These are phyloP conservation scores for Globisporangium barbulae DNA, from an alignment of 352 stramenopile species.

Conservation along the genomic window DNA sequence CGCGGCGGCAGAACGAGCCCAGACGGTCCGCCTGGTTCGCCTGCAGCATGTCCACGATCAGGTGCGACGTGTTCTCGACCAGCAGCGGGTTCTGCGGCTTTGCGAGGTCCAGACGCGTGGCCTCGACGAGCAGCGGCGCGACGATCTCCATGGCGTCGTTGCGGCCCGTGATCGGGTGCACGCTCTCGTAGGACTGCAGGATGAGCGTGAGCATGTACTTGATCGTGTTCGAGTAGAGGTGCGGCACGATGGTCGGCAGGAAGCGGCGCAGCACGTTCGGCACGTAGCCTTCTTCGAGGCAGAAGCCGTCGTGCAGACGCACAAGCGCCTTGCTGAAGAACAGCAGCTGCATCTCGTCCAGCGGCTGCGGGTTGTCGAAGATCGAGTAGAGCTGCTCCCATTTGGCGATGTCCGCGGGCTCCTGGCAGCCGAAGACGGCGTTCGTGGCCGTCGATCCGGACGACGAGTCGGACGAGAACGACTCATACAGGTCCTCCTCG, in stretches of 20 bases:
- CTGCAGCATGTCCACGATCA: constrained; percentile 86
- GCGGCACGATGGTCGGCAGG: constrained; percentile 68
- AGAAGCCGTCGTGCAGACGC: constrained; percentile 83
- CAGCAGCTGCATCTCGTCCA: constrained; percentile 85
- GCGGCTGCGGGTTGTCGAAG: constrained; percentile 67
- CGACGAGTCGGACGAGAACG: constrained; percentile 81
- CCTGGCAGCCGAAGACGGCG: constrained; percentile 79
- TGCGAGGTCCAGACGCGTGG: constrained; percentile 38
- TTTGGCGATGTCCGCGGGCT: constrained; percentile 65
- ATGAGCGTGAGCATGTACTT: constrained; percentile 90
- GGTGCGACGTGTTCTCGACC: constrained; percentile 73
- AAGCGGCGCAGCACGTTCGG: constrained; percentile 78
- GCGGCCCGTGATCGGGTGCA: constrained; percentile 82
- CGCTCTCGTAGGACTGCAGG: constrained; percentile 85
- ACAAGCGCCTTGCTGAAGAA: constrained; percentile 89
- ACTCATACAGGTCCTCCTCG: constrained; percentile 87
- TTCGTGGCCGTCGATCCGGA: constrained; percentile 60
- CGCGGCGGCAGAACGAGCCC: constrained; percentile 74
- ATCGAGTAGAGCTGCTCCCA: constrained; percentile 84
- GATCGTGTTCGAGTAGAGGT: constrained; percentile 87
- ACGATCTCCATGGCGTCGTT: constrained; percentile 88
- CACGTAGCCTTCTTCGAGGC: constrained; percentile 84
- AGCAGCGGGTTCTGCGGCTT: constrained; percentile 41
- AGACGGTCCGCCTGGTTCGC: constrained; percentile 84
- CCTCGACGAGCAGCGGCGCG: constrained; percentile 50